Conservation (phyloP, 495 filamentous ascomycete species). For the Sordaria brevicollis region DNA sequence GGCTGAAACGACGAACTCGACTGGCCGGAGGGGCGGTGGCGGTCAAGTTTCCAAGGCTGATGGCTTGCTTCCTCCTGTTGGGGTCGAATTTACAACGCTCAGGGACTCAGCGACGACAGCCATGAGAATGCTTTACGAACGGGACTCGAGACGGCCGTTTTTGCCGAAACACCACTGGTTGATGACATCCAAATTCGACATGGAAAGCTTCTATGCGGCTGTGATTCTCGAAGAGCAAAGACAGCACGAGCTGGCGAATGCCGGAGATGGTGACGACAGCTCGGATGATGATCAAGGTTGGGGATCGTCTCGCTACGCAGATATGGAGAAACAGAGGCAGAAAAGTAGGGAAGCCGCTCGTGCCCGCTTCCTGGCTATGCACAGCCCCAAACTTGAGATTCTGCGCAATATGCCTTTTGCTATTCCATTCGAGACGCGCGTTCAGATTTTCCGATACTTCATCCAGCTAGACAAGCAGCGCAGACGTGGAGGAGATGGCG, state of each 20-base stretch:
- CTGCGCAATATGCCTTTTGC: slow-evolving; percentile 94
- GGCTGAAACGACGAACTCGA: background rate
- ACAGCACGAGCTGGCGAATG: slow-evolving; percentile 46
- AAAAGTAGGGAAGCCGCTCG: slow-evolving; percentile 54
- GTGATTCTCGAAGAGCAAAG: slow-evolving; percentile 86
- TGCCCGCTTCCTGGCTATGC: slow-evolving; percentile 57
- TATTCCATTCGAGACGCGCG: slow-evolving; percentile 84
- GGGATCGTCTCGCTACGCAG: slow-evolving; percentile 24
- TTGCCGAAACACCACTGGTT: slow-evolving; percentile 80
- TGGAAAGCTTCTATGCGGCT: slow-evolving; percentile 77
- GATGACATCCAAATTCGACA: slow-evolving; percentile 85
- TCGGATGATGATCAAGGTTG: slow-evolving; percentile 30
- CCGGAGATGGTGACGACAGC: slow-evolving; percentile 38
- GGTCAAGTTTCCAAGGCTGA: background rate
- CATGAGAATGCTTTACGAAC: slow-evolving; percentile 79
- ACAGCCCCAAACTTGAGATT: slow-evolving; percentile 80
- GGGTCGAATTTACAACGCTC: slow-evolving; percentile 70
- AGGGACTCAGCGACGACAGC: slow-evolving; percentile 74
- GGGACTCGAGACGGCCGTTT: slow-evolving; percentile 84
- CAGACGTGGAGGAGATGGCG: slow-evolving; percentile 62
- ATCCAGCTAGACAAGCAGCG: slow-evolving; percentile 71
- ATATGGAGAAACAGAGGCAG: slow-evolving; percentile 38
- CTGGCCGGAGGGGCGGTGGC: background rate
- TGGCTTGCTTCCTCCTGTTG: slow-evolving; percentile 21
- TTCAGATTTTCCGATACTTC: slow-evolving; percentile 91